Conservation (phyloP, 2,329 filamentous ascomycete species). For the Pseudocercospora fuligena region DNA sequence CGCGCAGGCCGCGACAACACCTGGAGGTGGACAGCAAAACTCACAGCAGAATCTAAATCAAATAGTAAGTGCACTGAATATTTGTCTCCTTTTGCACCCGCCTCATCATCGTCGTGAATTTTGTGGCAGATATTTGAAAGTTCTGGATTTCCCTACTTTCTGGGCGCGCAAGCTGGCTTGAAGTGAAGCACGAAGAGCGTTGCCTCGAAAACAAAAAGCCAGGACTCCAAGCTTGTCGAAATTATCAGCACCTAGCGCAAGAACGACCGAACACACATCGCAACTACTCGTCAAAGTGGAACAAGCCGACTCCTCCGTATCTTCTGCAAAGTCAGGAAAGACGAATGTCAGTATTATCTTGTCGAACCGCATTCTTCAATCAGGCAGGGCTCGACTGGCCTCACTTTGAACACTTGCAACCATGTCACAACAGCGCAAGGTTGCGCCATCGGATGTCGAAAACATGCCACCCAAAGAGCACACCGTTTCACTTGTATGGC, state of each 20-base stretch:
- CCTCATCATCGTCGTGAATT: background rate
- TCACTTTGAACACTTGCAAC: background rate
- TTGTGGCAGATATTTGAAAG: background rate
- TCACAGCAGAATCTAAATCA: slow-evolving; percentile 92
- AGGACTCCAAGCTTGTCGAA: background rate
- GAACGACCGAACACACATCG: background rate
- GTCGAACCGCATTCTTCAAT: background rate
- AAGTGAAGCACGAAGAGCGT: background rate
- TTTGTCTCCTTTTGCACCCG: too few species aligned
- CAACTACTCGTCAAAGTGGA: background rate
- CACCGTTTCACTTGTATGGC: background rate
- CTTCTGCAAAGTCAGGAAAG: background rate
- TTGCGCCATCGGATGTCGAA: background rate
- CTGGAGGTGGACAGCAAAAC: slow-evolving; percentile 54
- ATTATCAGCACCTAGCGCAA: background rate
- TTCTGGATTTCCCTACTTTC: background rate
- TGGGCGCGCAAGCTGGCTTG: background rate
- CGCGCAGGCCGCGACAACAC: slow-evolving; percentile 52
- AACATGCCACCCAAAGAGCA: background rate
- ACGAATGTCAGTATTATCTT: background rate
- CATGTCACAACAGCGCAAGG: background rate
- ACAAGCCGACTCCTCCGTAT: background rate
- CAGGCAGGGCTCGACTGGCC: background rate
- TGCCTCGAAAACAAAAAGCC: background rate
- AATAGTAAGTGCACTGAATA: slow-evolving; percentile 71